phyloP scores from a whole-genome alignment of 2,329 filamentous ascomycete genomes.

The Apiospora saccharicola region DNA sequence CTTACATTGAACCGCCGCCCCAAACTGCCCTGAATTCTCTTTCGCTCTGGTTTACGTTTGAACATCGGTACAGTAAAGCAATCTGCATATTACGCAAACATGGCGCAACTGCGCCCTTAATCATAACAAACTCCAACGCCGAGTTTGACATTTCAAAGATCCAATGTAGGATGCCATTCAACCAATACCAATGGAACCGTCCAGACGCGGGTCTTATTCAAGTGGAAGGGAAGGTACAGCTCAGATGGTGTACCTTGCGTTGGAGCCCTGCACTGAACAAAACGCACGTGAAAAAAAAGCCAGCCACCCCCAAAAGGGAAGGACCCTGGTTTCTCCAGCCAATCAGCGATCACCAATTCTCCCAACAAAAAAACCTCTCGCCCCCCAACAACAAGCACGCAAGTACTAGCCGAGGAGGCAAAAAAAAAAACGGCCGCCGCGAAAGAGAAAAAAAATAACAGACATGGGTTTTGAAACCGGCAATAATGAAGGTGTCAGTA shows the following conservation, averaged over 20 bases:
- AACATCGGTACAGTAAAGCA: not conserved
- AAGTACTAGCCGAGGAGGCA: not conserved
- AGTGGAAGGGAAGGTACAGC: no score
- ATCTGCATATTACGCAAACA: not conserved
- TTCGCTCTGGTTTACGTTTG: no score
- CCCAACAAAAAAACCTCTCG: slow-evolving; percentile 22
- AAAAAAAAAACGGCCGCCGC: not conserved
- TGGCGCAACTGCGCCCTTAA: not conserved
- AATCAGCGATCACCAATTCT: not conserved
- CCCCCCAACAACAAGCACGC: slow-evolving; percentile 18
- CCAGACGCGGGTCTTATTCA: not conserved
- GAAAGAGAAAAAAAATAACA: not conserved
- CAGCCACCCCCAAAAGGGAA: slow-evolving; percentile 14
- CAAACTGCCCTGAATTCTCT: not conserved
- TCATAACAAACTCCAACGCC: not conserved
- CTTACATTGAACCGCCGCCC: no score
- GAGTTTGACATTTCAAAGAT: not conserved
- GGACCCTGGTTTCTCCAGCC: slow-evolving; percentile 9
- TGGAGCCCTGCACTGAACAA: not conserved
- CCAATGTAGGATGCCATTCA: not conserved
- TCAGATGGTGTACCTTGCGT: not conserved
- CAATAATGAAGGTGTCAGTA: slow-evolving; percentile 5
- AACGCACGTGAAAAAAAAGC: not conserved
- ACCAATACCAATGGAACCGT: no score
- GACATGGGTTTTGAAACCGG: slow-evolving; percentile 2